A percentile compares a stretch with the other conserved stretches of the same genome.
phyloP scores from a whole-genome alignment of 345 rosid genomes.

The Zanthoxylum bungeanum region DNA sequence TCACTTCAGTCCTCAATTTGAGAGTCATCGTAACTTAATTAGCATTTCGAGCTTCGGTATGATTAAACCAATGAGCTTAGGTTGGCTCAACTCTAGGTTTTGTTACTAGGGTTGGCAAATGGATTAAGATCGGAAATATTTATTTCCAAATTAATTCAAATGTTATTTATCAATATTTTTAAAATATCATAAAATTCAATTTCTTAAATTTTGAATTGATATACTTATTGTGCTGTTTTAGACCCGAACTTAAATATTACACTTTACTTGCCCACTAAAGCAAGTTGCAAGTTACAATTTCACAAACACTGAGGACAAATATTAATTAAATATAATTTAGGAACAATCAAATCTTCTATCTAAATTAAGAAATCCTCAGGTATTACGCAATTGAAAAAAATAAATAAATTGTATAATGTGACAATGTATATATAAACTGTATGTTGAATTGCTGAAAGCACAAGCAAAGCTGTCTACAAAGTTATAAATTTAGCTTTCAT shows the following conservation, averaged over 20 bases:
- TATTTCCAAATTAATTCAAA: too few species aligned
- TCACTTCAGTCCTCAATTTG: not conserved
- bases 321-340: not conserved
- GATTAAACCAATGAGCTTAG: not conserved
- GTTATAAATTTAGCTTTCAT: not conserved
- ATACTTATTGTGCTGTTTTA: too few species aligned
- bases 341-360: constrained; percentile 2
- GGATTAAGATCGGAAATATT: too few species aligned
- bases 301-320: constrained; percentile 3
- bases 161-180: too few species aligned
- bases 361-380: constrained; percentile 18
- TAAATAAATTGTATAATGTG: not conserved
- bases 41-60: constrained; percentile 7
- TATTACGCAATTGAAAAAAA: not conserved
- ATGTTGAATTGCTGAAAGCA: constrained; percentile 7
- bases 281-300: constrained; percentile 1
- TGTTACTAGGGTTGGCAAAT: too few species aligned
- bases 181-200: too few species aligned
- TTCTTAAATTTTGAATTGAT: too few species aligned
- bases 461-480: constrained; percentile 14
- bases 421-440: not conserved
- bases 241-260: too few species aligned
- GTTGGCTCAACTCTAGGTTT: not conserved
- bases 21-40: not conserved
- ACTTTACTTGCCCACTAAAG: not conserved